These are phyloP conservation scores for Dioscorea dumetorum DNA, from an alignment of 106 monocot species.

Conservation along the genomic window DNA sequence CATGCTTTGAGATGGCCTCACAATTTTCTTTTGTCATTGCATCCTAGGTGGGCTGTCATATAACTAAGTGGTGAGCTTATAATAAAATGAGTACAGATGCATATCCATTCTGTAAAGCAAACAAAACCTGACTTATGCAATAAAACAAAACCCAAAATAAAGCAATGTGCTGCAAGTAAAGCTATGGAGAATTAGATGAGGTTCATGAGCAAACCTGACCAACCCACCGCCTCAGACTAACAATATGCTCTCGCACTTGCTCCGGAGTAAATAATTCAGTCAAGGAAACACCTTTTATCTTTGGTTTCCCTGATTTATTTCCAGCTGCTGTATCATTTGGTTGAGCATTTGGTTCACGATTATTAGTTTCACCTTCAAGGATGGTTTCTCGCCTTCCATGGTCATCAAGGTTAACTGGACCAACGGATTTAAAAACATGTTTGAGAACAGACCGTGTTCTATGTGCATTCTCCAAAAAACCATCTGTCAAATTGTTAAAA, in stretches of 20 bases:
- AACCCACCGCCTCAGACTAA: constrained; percentile 84
- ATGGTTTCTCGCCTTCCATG: constrained; percentile 43
- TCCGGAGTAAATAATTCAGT: constrained; percentile 96
- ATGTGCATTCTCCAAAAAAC: too few species aligned
- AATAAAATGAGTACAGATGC: too few species aligned
- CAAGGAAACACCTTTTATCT: constrained; percentile 98
- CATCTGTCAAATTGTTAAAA: too few species aligned
- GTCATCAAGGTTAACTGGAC: constrained; percentile 21
- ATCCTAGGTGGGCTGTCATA: too few species aligned
- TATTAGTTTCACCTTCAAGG: constrained; percentile 39
- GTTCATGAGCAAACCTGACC: constrained; percentile 65
- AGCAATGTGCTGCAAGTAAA: too few species aligned
- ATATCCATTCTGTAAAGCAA: too few species aligned
- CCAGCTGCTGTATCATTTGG: constrained; percentile 35
- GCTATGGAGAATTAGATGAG: too few species aligned
- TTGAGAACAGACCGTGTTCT: background rate
- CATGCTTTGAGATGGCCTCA: too few species aligned
- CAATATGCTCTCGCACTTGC: constrained; percentile 83
- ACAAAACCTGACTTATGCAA: too few species aligned
- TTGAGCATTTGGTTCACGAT: constrained; percentile 46
- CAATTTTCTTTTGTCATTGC: too few species aligned
- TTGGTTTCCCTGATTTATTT: constrained; percentile 94
- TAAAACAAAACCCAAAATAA: too few species aligned
- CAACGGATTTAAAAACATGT: constrained; percentile 13
- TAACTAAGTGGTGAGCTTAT: too few species aligned